Evolutionary conservation across 305 asterid species (phyloP), one percentile per base, ranked within the genome.

Genomic region (Rubia occidens): DNA sequence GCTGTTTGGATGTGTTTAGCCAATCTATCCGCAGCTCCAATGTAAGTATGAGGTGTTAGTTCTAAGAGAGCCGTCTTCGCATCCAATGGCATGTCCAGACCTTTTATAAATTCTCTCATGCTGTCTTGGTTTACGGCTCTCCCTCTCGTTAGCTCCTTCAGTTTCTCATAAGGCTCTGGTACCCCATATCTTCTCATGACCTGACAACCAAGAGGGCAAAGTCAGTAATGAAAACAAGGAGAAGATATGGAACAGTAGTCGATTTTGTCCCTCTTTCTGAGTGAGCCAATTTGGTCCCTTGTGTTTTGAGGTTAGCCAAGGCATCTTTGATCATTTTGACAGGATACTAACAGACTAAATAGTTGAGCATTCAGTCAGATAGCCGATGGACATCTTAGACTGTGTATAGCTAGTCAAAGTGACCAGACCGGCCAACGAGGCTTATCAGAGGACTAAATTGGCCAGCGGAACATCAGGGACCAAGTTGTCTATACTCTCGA

Each of bases 141-240:
- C 72, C 98, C 96, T 83, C 98, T 77, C 2, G 98, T 91, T 58
- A 89, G 85, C 84, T 84, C 95, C 86, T 91, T 91, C 5, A 91
- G 86, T 79, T 91, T 91, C 84, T 91, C 98, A 26, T 91, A 88
- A 51, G 98, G 95, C 80, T 89, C 96, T n/a, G 98, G 95, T 53
- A 88, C 90, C 64, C 82, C 89, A 26, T 85, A 89, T 78, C 90
- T 84, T 71, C 98, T 85, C 98, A 91, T 91, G 56, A 91, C 95
- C 98, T 91, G 64, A 43, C 20, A 11, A 60, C 67, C 63, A 68
- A 53, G 18, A 32, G 3, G 15, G 17, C 15, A 58, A 26, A 44
- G 21, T 49, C 56, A 49, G 13, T 49, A 15, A 49, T 49, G 56
- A 49, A 15, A 49, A 29, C 56, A 49, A 49, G 0, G 20, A 49